Evolutionary conservation across 2,329 filamentous ascomycete species (phyloP), one percentile per base, ranked within the genome.

Genomic region (Scytalidium sp.): DNA sequence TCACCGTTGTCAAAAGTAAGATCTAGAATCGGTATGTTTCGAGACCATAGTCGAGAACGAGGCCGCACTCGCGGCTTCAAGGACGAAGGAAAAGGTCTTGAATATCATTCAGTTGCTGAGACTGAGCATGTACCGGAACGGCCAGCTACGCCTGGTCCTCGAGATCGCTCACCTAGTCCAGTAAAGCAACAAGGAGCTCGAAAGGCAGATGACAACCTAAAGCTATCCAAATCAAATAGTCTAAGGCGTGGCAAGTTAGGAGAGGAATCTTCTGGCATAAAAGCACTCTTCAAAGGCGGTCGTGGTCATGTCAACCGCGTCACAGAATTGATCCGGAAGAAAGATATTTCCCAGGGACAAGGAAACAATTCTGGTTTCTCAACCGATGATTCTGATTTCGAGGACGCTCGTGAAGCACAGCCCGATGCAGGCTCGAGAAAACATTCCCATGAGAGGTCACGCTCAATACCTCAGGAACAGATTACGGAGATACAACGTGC

Each of bases 281-380:
- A 85, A 40, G 83, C 86, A 6, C 85, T 96, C 43, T 87, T 96
- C 69, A 93, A 90, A 69, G 85, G 84, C 2, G 81, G 83, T 45
- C 78, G 87, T 49, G 83, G 75, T 53, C 83, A 86, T 59, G 76
- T 84, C 7, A 78, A 80, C 0, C 81, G 79, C 59, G 75, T 85
- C 27, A 79, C 81, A 15, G 81, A 83, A 45, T 73, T 80, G 41
- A 78, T 85, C 19, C 74, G 83, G 66, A 79, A 76, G 56, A 80
- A 78, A 59, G 83, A 86, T 25, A 62, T 67, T 19, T 45, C 66
- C 61, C 25, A 60, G 57, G 44, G 65, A 69, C 11, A 69, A 72
- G 56, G 72, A 70, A 50, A 65, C 64, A 41, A 66, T 64, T 56
- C 71, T 62, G 43, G 73, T 66, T 47, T 74, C 67, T 43, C 70